Base-by-base conservation (phyloP, 1,139 yeast genomes). In the Debaryomycetaceae sp. region DNA sequence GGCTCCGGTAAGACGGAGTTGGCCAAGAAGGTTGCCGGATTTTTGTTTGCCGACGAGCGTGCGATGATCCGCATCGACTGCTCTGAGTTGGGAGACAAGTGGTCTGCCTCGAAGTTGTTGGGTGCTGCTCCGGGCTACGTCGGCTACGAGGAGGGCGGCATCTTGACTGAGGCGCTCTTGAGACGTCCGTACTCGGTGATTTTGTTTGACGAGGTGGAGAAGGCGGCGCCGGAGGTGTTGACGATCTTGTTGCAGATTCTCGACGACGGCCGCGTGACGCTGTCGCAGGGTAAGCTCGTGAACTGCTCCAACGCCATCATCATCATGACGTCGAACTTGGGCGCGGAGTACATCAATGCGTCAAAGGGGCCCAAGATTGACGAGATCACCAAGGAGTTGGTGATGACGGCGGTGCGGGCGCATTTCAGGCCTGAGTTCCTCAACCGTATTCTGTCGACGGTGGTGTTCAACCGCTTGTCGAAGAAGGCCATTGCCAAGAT, bases 101-200 rank as follows among this genome's bases (percentile, higher is more conserved):
- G 94, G 77, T 85, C 96, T 4, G 94, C 91, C 3, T 86, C 96
- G 5, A 89, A 91, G 54, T 75, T 91, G 38, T 69, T 91, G 38
- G 99, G 99, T 61, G 93, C 98, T 18, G 95, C 98, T 4, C 96
- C 98, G 2, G 98, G 99, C 48, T 93, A 91, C 53, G 85, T 91
- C 47, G 99, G 99, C 25, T 91, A 85, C 54, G 97, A 89, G 56
- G 96, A 91, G 57, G 97, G 98, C 56, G 98, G 98, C 45, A 77
- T 89, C 45, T 71, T 91, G 45, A 91, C 98, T 2, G 95, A 91
- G 50, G 95, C 93, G 38, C 70, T 91, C 39, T 72, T 86, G 39
- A 77, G 96, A 53, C 80, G 83, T 41, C 98, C 99, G 33, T 93
- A 91, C 65, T 84, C 97, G 4, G 98, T 93, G 17, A 75, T 91